phyloP scores from a whole-genome alignment of 257 asterid species.

The Fraxinus excelsior region DNA sequence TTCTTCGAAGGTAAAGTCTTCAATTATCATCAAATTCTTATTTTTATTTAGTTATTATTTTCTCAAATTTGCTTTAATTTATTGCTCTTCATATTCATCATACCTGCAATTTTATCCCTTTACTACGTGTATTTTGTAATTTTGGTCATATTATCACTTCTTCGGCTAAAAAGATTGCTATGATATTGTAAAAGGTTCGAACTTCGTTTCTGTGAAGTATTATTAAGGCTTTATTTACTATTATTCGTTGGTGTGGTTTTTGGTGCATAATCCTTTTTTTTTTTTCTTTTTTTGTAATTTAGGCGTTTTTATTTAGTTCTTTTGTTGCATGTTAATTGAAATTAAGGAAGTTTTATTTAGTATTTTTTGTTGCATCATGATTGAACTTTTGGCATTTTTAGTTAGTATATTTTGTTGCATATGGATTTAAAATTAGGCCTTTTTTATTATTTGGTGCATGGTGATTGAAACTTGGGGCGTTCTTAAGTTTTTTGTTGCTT shows the following conservation, averaged over 20 bases:
- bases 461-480: neutral
- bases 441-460: neutral
- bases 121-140: neutral
- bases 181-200: neutral
- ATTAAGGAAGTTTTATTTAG: neutral
- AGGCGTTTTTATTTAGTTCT: neutral
- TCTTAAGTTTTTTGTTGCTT: neutral
- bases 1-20: slow-evolving; percentile 19
- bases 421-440: neutral
- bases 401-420: neutral
- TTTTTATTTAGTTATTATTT: neutral
- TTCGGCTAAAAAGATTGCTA: neutral
- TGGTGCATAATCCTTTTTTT: neutral
- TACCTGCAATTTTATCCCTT: neutral
- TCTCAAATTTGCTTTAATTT: neutral
- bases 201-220: neutral
- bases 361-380: neutral
- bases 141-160: neutral
- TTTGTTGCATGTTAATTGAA: neutral
- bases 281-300: neutral
- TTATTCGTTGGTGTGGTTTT: neutral
- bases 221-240: neutral
- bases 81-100: neutral
- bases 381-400: neutral
- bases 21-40: neutral